These are phyloP conservation scores for Salix purpurea DNA, from an alignment of 345 rosid genomes.

Conservation along the genomic window DNA sequence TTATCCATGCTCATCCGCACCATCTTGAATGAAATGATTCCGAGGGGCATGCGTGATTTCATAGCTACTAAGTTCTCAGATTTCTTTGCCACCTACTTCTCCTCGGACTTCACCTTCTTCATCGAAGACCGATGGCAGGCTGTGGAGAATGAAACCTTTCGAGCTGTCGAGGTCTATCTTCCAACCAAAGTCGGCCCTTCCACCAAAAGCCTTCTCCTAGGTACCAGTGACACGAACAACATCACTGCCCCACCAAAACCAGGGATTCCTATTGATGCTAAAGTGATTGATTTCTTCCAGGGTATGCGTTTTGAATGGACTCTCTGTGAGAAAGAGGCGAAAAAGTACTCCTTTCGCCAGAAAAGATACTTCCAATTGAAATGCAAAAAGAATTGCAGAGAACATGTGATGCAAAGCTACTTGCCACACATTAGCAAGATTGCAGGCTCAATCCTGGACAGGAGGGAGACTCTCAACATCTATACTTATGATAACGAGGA, in stretches of 20 bases:
- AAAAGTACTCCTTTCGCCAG: constrained; percentile 12
- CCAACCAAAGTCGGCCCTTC: constrained; percentile 25
- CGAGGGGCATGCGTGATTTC: constrained; percentile 14
- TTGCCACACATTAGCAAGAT: constrained; percentile 17
- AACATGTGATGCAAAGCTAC: constrained; percentile 9
- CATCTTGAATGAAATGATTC: constrained; percentile 32
- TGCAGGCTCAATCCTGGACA: constrained; percentile 15
- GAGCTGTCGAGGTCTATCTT: constrained; percentile 30
- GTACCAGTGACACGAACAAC: constrained; percentile 30
- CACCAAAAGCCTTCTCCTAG: constrained; percentile 25
- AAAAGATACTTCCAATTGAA: constrained; percentile 19
- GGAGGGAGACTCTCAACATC: constrained; percentile 26
- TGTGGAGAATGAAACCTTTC: constrained; percentile 31
- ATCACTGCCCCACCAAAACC: constrained; percentile 20
- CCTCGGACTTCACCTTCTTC: constrained; percentile 27
- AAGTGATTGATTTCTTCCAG: constrained; percentile 18
- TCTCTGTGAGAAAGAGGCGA: constrained; percentile 21
- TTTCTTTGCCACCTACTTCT: constrained; percentile 10
- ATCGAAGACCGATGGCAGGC: constrained; percentile 44
- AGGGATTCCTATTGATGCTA: constrained; percentile 22
- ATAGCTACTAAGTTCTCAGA: constrained; percentile 5
- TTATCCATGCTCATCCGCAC: constrained; percentile 32
- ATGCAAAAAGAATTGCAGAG: constrained; percentile 21
- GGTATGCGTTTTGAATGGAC: constrained; percentile 28
- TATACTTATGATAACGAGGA: constrained; percentile 26